Evolutionary conservation across 345 rosid genomes (phyloP).

Genomic region (Populus nigra): DNA sequence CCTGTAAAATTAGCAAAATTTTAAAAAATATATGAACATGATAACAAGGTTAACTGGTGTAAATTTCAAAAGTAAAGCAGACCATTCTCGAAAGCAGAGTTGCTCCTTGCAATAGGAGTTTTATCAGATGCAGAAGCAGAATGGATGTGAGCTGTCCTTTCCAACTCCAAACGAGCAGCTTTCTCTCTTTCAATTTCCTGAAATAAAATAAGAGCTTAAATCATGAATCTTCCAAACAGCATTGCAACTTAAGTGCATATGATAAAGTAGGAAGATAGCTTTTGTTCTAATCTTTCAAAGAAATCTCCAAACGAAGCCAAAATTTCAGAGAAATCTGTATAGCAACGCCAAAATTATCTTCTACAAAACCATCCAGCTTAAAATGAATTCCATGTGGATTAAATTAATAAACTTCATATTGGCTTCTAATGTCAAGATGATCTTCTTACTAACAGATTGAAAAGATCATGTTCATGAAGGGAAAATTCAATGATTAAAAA

Average conservation of each 20-base stretch:
- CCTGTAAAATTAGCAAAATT: conserved; percentile 42
- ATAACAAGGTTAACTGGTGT: conserved; percentile 14
- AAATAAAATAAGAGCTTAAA: conserved; percentile 8
- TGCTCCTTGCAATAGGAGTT: conserved; percentile 51
- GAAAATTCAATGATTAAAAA: background rate
- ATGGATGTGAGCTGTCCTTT: conserved; percentile 55
- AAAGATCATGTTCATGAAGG: background rate
- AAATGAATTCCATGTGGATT: background rate
- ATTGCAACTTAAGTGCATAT: background rate
- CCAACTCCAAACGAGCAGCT: conserved; percentile 79
- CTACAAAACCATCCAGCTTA: background rate
- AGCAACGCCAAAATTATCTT: background rate
- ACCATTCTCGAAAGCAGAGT: conserved; percentile 75
- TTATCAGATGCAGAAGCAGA: conserved; percentile 57
- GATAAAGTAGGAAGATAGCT: background rate
- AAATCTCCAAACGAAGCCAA: background rate
- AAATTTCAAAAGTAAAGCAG: conserved; percentile 13
- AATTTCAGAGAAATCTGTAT: no score
- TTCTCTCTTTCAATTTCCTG: conserved; percentile 94
- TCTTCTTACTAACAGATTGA: background rate
- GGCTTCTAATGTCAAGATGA: background rate
- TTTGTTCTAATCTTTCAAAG: background rate
- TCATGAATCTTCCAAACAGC: background rate
- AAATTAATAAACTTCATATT: conserved; percentile 1
- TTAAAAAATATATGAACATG: conserved; percentile 5